phyloP scores from a whole-genome alignment of 1,139 yeast species.

The Yamadazyma aaseri region DNA sequence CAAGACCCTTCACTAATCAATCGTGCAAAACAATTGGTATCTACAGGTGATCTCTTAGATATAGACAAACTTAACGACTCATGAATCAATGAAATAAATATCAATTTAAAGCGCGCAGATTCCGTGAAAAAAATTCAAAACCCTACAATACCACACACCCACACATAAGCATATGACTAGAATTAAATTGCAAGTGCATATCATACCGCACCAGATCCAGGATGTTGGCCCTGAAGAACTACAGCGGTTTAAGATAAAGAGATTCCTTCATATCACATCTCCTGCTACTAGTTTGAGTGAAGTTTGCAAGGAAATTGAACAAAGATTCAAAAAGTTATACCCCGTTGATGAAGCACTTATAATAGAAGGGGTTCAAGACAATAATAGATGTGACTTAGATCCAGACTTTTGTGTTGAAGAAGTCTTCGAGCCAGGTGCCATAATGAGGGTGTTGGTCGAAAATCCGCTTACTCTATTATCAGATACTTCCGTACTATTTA shows the following conservation, averaged over 20 bases:
- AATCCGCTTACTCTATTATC: conserved; percentile 25
- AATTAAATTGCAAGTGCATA: conserved; percentile 38
- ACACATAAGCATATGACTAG: conserved; percentile 21
- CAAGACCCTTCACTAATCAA: neutral
- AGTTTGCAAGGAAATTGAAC: conserved; percentile 49
- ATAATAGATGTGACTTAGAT: conserved; percentile 68
- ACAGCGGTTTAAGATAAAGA: conserved; percentile 25
- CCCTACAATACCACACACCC: neutral
- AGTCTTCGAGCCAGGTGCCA: conserved; percentile 56
- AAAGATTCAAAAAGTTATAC: conserved; percentile 57
- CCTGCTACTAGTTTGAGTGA: conserved; percentile 42
- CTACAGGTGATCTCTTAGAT: neutral
- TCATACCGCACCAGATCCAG: conserved; percentile 28
- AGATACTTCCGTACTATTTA: conserved; percentile 2
- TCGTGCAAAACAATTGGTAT: neutral
- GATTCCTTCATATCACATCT: conserved; percentile 62
- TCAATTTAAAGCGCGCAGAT: too few species aligned
- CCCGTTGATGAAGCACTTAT: conserved; percentile 55
- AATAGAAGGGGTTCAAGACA: conserved; percentile 62
- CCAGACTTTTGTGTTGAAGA: conserved; percentile 68
- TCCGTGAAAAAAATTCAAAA: neutral
- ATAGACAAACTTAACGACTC: neutral
- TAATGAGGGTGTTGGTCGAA: conserved; percentile 53
- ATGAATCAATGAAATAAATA: too few species aligned
- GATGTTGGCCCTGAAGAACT: conserved; percentile 14